phyloP scores from a whole-genome alignment of 805 yeast genomes.

The Saccharomycopsis vini region DNA sequence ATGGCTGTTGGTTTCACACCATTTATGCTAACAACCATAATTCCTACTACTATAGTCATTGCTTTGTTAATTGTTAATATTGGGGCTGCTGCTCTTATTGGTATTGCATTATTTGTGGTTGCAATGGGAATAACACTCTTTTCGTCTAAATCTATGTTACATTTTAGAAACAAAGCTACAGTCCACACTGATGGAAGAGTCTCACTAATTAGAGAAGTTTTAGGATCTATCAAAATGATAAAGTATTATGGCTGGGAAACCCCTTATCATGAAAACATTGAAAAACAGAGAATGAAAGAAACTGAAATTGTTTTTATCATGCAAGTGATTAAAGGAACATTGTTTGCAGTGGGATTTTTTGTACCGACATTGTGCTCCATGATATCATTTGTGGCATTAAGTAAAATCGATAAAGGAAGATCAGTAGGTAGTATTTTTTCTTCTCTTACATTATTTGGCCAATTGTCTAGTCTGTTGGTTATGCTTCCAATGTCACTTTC shows the following conservation, averaged over 20 bases:
- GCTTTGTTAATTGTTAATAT: constrained; percentile 54
- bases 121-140: constrained; percentile 18
- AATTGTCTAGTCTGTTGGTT: constrained; percentile 51
- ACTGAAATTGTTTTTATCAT: constrained; percentile 46
- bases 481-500: constrained; percentile 65
- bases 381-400: constrained; percentile 38
- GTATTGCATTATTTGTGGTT: constrained; percentile 40
- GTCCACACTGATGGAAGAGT: constrained; percentile 58
- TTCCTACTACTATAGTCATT: constrained; percentile 50
- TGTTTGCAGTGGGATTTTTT: constrained; percentile 41
- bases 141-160: constrained; percentile 30
- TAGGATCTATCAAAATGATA: constrained; percentile 56
- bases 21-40: constrained; percentile 41
- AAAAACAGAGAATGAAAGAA: constrained; percentile 47
- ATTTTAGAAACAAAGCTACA: constrained; percentile 44
- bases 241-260: constrained; percentile 84
- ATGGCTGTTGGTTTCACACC: constrained; percentile 56
- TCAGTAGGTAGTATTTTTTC: constrained; percentile 60
- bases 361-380: constrained; percentile 48
- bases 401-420: constrained; percentile 28
- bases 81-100: constrained; percentile 61
- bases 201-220: constrained; percentile 48
- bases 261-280: constrained; percentile 50
- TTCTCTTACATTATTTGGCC: constrained; percentile 58
- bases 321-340: constrained; percentile 49